phyloP scores from a whole-genome alignment of 1,284 basidiomycete species.

The Pholiota adiposa region DNA sequence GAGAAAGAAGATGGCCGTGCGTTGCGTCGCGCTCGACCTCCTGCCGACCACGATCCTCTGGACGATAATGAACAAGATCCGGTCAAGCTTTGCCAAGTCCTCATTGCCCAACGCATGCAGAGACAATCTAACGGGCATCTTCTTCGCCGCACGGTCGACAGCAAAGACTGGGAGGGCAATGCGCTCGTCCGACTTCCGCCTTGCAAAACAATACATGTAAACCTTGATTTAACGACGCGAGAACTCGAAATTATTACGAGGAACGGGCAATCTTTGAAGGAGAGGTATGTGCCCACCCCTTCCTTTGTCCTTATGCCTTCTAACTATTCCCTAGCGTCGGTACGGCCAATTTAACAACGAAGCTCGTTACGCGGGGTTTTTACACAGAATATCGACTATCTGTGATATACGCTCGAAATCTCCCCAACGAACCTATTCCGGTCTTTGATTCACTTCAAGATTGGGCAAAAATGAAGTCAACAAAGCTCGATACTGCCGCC shows the following conservation, averaged over 20 bases:
- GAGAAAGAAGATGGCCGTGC: slow-evolving; percentile 26
- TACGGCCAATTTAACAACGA: not conserved
- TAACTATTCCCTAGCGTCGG: not conserved
- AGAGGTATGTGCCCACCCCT: slow-evolving; percentile 24
- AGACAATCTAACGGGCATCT: slow-evolving; percentile 23
- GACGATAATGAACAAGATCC: not conserved
- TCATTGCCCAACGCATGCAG: slow-evolving; percentile 23
- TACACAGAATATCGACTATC: slow-evolving; percentile 26
- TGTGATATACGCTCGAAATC: slow-evolving; percentile 21
- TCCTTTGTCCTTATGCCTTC: not conserved
- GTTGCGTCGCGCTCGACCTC: not conserved
- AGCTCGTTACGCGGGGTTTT: slow-evolving; percentile 10
- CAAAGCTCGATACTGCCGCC: slow-evolving; percentile 27
- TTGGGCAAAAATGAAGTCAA: slow-evolving; percentile 25
- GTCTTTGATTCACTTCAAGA: slow-evolving; percentile 17
- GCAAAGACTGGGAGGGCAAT: slow-evolving; percentile 19
- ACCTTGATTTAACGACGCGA: slow-evolving; percentile 24
- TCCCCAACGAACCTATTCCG: slow-evolving; percentile 12
- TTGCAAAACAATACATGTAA: slow-evolving; percentile 3
- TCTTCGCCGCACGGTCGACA: slow-evolving; percentile 25
- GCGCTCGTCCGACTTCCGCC: slow-evolving; percentile 28
- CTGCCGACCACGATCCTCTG: no score
- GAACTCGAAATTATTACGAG: slow-evolving; percentile 27
- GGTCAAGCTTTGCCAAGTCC: slow-evolving; percentile 12
- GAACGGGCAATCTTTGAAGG: slow-evolving; percentile 21